Conservation (phyloP, 345 rosid species). For the Eucalyptus leucophloia region DNA sequence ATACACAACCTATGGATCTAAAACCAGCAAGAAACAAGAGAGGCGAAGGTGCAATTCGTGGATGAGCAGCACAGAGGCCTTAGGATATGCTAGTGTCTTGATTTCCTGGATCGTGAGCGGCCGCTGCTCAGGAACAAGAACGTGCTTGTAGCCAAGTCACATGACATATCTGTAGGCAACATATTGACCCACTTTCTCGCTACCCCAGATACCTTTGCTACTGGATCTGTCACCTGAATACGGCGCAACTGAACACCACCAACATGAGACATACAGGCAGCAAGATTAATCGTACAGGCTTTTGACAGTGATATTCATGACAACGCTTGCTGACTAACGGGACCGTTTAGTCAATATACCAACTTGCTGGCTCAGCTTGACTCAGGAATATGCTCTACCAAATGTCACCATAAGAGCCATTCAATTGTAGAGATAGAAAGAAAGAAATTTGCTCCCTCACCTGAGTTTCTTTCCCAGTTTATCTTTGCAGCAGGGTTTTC, state of each 20-base stretch:
- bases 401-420: background rate
- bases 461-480: slow-evolving; percentile 35
- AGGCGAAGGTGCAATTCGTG: background rate
- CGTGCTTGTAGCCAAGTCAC: slow-evolving; percentile 5
- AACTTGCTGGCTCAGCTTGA: background rate
- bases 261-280: background rate
- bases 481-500: slow-evolving; percentile 31
- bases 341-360: background rate
- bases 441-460: background rate
- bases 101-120: slow-evolving; percentile 24
- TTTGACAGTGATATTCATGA: background rate
- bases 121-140: slow-evolving; percentile 30
- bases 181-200: slow-evolving; percentile 10
- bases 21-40: background rate
- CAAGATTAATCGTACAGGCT: background rate
- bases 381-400: background rate
- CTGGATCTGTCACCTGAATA: slow-evolving; percentile 6
- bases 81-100: slow-evolving; percentile 9
- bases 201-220: slow-evolving; percentile 7
- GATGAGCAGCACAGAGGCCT: background rate
- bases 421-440: background rate
- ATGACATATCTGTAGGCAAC: slow-evolving; percentile 6
- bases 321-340: background rate
- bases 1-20: background rate
- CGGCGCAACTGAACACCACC: background rate